A percentile compares a stretch with the other conserved stretches of the same genome.
Evolutionary conservation across 1,284 basidiomycete genomes (phyloP).

Genomic region (Polyporus tsugae): DNA sequence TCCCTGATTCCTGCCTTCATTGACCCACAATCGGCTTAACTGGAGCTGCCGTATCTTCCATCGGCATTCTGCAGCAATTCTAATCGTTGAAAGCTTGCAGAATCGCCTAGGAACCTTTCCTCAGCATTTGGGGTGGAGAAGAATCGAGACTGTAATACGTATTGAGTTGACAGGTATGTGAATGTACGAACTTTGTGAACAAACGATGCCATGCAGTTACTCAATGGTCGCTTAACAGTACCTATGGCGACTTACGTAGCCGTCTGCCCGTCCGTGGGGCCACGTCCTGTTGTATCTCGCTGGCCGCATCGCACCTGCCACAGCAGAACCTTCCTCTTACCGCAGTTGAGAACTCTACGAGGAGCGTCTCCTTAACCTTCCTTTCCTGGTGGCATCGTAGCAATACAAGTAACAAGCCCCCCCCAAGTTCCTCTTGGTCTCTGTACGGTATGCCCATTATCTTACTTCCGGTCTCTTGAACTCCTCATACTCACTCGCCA

Average conservation of each 20-base stretch:
- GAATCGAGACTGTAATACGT: neutral
- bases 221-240: neutral
- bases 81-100: neutral
- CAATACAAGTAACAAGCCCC: neutral
- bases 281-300: neutral
- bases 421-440: neutral
- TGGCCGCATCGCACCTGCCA: neutral
- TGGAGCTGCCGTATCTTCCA: neutral
- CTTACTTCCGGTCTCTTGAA: neutral
- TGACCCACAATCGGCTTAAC: too few species aligned
- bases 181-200: neutral
- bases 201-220: neutral
- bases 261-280: neutral
- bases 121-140: neutral
- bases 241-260: conserved; percentile 1
- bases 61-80: neutral
- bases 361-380: neutral
- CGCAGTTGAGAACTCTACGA: neutral
- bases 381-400: neutral
- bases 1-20: neutral
- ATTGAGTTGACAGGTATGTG: neutral
- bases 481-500: neutral
- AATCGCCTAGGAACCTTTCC: neutral
- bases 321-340: neutral
- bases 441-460: neutral